Evolutionary conservation across 2,329 filamentous ascomycete genomes (phyloP).

Genomic region (Colletotrichum sidae): DNA sequence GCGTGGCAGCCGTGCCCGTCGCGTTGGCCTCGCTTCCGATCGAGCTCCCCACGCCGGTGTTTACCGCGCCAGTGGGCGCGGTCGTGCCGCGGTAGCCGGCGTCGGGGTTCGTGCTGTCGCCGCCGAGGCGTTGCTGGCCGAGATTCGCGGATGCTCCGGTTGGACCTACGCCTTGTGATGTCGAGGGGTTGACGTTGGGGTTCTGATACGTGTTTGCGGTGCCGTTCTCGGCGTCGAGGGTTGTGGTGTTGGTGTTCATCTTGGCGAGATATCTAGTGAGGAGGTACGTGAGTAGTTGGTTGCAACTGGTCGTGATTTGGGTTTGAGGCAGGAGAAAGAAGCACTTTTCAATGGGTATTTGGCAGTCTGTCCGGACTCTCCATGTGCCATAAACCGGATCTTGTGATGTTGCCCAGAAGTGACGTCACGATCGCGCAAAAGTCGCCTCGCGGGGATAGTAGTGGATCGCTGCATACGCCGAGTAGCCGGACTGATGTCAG

Average conservation of each 20-base stretch:
- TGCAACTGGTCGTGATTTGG: too few relatives aligned
- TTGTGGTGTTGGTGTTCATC: slow-evolving; percentile 31
- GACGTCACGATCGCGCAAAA: slow-evolving; percentile 36
- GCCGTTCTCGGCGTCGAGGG: slow-evolving; percentile 6
- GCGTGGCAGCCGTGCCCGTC: slow-evolving; percentile 2
- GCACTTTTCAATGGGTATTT: too few relatives aligned
- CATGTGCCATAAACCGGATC: slow-evolving; percentile 24
- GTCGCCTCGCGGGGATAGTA: slow-evolving; percentile 6
- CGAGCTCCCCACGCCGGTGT: slow-evolving; percentile 4
- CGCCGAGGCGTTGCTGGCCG: not conserved
- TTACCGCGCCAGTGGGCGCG: not conserved
- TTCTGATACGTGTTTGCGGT: slow-evolving; percentile 7
- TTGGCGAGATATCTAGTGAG: not conserved
- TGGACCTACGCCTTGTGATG: not conserved
- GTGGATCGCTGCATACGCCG: not conserved
- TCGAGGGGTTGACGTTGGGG: slow-evolving; percentile 5
- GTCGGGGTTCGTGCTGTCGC: slow-evolving; percentile 13
- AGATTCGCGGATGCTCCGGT: not conserved
- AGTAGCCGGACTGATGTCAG: slow-evolving; percentile 26
- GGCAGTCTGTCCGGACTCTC: not conserved
- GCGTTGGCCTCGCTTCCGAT: not conserved
- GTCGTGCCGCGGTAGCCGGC: slow-evolving; percentile 8
- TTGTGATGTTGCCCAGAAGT: slow-evolving; percentile 29
- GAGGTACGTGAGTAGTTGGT: too few relatives aligned
- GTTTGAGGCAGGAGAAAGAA: too few relatives aligned